phyloP scores from a whole-genome alignment of 2,329 filamentous ascomycete genomes.

The Hypoxylon sp. region DNA sequence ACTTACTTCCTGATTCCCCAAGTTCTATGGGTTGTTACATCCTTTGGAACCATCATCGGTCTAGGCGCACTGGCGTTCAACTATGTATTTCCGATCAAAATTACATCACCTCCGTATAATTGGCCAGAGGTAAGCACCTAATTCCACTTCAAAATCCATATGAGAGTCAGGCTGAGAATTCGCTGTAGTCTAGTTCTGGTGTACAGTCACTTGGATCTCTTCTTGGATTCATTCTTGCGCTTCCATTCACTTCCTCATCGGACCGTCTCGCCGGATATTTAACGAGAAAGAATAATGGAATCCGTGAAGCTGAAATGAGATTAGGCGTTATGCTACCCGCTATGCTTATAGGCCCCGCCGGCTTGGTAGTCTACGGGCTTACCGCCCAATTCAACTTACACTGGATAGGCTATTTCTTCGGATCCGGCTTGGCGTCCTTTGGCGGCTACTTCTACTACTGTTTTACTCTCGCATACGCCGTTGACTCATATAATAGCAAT shows the following conservation, averaged over 20 bases:
- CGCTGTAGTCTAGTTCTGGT: constrained; percentile 50
- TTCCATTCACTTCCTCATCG: constrained; percentile 55
- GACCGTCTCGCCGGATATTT: constrained; percentile 59
- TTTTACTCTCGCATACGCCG: constrained; percentile 72
- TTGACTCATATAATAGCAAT: constrained; percentile 71
- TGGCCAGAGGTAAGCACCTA: constrained; percentile 56
- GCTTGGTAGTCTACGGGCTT: constrained; percentile 58
- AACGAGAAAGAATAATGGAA: constrained; percentile 58
- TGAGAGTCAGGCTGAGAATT: constrained; percentile 17
- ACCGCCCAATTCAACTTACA: constrained; percentile 58
- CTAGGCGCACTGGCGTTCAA: constrained; percentile 63
- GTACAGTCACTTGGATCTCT: constrained; percentile 54
- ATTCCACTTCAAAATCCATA: not conserved
- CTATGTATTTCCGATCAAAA: constrained; percentile 62
- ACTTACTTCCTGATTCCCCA: constrained; percentile 62
- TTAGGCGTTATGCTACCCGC: constrained; percentile 56
- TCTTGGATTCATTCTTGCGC: constrained; percentile 58
- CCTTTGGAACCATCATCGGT: constrained; percentile 63
- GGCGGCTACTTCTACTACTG: constrained; percentile 69
- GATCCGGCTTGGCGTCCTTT: constrained; percentile 65
- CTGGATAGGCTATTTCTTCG: constrained; percentile 65
- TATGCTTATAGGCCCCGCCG: constrained; percentile 55
- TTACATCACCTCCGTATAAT: constrained; percentile 60
- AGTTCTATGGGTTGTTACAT: constrained; percentile 63
- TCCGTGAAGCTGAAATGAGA: constrained; percentile 62